These are phyloP conservation scores for Vanrija sp. DNA, from an alignment of 1,284 basidiomycete species.

Conservation along the genomic window DNA sequence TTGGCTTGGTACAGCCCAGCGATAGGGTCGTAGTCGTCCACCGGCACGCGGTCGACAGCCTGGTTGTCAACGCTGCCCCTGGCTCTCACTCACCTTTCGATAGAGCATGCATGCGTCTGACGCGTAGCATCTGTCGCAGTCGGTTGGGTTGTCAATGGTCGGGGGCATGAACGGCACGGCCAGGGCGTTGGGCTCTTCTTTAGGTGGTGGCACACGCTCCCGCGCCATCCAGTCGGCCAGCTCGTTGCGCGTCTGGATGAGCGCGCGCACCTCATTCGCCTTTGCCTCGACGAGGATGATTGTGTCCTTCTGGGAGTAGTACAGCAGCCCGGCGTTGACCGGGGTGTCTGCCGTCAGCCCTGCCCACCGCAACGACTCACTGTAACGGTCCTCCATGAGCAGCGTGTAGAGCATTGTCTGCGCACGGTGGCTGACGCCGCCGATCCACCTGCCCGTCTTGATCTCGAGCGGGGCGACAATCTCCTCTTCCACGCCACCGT, in stretches of 20 bases:
- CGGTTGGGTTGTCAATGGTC: conserved; percentile 74
- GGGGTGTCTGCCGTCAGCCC: conserved; percentile 24
- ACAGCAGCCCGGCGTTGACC: conserved; percentile 69
- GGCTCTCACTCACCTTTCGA: conserved; percentile 60
- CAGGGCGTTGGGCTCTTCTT: neutral
- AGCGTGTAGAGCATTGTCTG: conserved; percentile 98
- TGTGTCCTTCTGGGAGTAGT: conserved; percentile 87
- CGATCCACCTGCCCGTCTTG: conserved; percentile 80
- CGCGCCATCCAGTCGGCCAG: conserved; percentile 67
- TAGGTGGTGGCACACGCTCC: neutral
- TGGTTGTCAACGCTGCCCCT: conserved; percentile 33
- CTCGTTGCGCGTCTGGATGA: conserved; percentile 79
- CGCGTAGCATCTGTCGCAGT: conserved; percentile 77
- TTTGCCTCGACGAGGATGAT: conserved; percentile 74
- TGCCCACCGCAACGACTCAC: conserved; percentile 37
- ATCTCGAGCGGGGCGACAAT: conserved; percentile 73
- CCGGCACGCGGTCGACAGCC: conserved; percentile 63
- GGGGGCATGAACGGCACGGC: conserved; percentile 63
- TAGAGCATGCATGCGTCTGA: conserved; percentile 91
- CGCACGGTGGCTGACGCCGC: conserved; percentile 86
- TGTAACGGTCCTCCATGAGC: conserved; percentile 84
- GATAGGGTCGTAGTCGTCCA: conserved; percentile 62
- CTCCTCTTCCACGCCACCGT: conserved; percentile 22
- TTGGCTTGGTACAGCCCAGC: conserved; percentile 71
- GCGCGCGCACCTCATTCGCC: conserved; percentile 75